Evolutionary conservation across 2,329 filamentous ascomycete genomes (phyloP), one percentile per base, ranked within the genome.

Genomic region (Hymenoscyphus occultus): DNA sequence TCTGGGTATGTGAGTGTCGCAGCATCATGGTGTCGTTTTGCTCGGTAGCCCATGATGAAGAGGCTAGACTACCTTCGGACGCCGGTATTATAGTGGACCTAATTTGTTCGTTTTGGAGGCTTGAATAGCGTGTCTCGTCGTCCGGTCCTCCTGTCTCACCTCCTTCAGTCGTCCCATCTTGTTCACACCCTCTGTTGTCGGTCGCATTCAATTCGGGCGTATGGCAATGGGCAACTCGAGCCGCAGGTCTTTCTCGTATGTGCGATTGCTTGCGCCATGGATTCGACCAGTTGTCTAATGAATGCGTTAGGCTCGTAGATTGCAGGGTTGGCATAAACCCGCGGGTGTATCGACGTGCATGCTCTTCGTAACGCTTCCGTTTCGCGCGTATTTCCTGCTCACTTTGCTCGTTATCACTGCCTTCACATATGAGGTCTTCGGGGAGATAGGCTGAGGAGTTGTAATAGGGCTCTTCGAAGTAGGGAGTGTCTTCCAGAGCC

Each of bases 221-320:
- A 51, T 28, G 45, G 10, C 12, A 10, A 9, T 28, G 45, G 22
- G 5, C n/a, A 51, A 9, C 45, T 16, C 45, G 19, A 51, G 45
- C n/a, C 45, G 45, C 45, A 48, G 19, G 45, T n/a, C 7, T 51
- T 28, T 51, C 45, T 22, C 45, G 45, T 22, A n/a, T 22, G 22
- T 51, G 19, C 12, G 12, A 9, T 51, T 51, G 45, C 22, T 22
- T 51, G 9, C 45, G n/a, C 84, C 84, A 86, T 14, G 84, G 84
- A 67, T 85, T 84, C 39, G 74, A 71, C 83, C 83, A 86, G 63
- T 71, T 74, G 56, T 82, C 80, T 68, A 91, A 89, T 0, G 89
- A 89, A 0, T 89, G 89, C 65, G 78, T 81, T 2, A 91, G 78
- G 5, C 78, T 76, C 6, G 89, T 84, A 13, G 89, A 89, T 2